Percentiles rank a stretch among this genome's conserved stretches.
Evolutionary conservation across 345 rosid genomes (phyloP).

Genomic region (Arabidopsis thaliana): TAIR10.1 NC_003070.9:6032001-6032500

Average conservation of each 20-base stretch:
- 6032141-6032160: conserved; percentile 50
- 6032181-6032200: conserved; percentile 66
- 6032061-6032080: conserved; percentile 42
- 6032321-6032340: conserved; percentile 68
- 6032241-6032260: neutral
- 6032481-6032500: conserved; percentile 48
- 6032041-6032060: neutral
- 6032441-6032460: conserved; percentile 13
- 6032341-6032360: conserved; percentile 66
- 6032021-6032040: too few species aligned
- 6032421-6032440: conserved; percentile 21
- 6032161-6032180: conserved; percentile 59
- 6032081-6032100: conserved; percentile 45
- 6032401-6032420: conserved; percentile 42
- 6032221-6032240: neutral
- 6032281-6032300: conserved; percentile 2
- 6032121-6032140: conserved; percentile 64
- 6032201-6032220: conserved; percentile 63
- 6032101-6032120: conserved; percentile 54
- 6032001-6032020: conserved; percentile 11
- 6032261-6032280: conserved; percentile 12
- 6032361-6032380: conserved; percentile 58
- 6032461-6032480: conserved; percentile 16
- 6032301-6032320: conserved; percentile 62
- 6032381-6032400: conserved; percentile 51